Percentiles rank a stretch among this genome's conserved stretches.
Conservation (phyloP, 139 green algal species). For the Chlorella sp. region DNA sequence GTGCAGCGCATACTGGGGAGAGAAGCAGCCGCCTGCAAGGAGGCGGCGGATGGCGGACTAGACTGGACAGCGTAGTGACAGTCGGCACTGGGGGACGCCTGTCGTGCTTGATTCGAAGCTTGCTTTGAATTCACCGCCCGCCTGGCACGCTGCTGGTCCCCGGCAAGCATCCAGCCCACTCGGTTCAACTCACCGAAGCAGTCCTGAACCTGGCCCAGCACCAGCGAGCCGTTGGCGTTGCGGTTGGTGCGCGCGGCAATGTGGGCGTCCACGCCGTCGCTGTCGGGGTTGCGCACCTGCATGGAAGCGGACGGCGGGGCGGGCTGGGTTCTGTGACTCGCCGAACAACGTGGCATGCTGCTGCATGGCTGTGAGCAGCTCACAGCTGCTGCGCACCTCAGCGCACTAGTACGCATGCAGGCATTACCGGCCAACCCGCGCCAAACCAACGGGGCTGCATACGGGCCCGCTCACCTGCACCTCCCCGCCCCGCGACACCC, state of each 20-base stretch:
- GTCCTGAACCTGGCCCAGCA: conserved; percentile 86
- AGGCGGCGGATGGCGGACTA: background rate
- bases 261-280: conserved; percentile 69
- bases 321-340: too few species aligned
- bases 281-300: conserved; percentile 40
- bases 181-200: conserved; percentile 52
- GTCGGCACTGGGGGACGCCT: too few species aligned
- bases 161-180: background rate
- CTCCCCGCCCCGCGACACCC: conserved; percentile 47
- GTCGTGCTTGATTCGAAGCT: too few species aligned
- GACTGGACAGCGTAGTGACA: background rate
- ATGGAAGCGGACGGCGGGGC: background rate
- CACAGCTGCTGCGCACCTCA: too few species aligned
- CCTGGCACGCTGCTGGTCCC: too few species aligned
- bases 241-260: conserved; percentile 62
- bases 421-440: too few species aligned
- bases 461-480: conserved; percentile 39
- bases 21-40: conserved; percentile 76
- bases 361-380: background rate
- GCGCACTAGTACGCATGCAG: too few species aligned
- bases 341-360: too few species aligned
- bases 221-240: conserved; percentile 66
- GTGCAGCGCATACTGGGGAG: conserved; percentile 62
- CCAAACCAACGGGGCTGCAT: too few species aligned
- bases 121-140: too few species aligned